These are phyloP conservation scores for Colletotrichum nymphaeae DNA, from an alignment of 2,329 filamentous ascomycete species.

Conservation along the genomic window DNA sequence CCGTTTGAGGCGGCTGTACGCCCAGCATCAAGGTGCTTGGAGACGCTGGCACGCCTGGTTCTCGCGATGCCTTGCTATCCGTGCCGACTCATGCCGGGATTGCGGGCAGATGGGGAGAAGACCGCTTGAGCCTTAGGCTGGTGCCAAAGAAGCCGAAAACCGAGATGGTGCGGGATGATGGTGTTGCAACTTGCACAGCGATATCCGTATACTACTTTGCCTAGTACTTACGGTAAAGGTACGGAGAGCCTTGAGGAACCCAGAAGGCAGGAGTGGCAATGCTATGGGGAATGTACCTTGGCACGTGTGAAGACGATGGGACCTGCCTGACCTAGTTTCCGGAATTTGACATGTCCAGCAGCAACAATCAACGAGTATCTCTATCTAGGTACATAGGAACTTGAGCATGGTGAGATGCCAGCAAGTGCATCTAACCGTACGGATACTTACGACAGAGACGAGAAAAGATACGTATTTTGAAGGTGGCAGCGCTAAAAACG, in stretches of 20 bases:
- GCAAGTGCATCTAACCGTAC: not conserved
- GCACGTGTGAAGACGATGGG: not conserved
- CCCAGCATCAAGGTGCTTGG: constrained; percentile 17
- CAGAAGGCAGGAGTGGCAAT: not conserved
- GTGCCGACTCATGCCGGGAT: constrained; percentile 15
- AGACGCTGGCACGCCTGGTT: not conserved
- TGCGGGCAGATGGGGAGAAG: not conserved
- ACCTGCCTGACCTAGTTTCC: not conserved
- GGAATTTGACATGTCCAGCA: not conserved
- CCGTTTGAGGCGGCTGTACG: constrained; percentile 34
- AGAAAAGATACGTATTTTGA: not conserved
- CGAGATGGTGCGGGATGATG: constrained; percentile 1
- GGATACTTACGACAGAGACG: too few species aligned
- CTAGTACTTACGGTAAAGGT: too few species aligned
- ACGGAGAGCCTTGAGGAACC: not conserved
- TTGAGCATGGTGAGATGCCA: not conserved
- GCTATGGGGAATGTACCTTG: not conserved
- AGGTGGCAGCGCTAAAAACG: not conserved
- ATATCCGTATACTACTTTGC: not conserved
- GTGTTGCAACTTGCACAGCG: not conserved
- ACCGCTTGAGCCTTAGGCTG: not conserved
- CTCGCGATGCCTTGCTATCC: not conserved
- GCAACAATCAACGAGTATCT: not conserved
- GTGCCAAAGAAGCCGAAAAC: constrained; percentile 20
- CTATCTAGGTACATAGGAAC: not conserved